Evolutionary conservation across 306 rosid genomes (phyloP).

Genomic region (Casuarina equisetifolia): DNA sequence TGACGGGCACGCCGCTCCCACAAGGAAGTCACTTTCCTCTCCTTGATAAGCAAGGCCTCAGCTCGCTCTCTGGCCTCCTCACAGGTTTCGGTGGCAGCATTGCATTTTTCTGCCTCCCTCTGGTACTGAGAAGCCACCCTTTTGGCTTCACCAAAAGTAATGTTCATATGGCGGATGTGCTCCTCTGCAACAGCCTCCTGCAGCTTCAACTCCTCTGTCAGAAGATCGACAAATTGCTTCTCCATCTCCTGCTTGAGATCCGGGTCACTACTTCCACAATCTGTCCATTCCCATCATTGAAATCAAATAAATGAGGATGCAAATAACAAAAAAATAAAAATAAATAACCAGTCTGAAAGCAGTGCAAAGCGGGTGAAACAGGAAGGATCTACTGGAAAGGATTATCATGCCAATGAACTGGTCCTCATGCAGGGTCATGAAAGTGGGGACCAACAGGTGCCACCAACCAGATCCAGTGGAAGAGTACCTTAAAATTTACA

Average conservation of each 20-base stretch:
- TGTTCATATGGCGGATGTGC: conserved; percentile 74
- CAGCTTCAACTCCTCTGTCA: conserved; percentile 82
- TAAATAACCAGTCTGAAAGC: conserved; percentile 9
- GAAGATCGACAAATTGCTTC: conserved; percentile 92
- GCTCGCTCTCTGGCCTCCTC: conserved; percentile 88
- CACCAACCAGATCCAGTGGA: neutral
- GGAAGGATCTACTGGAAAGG: neutral
- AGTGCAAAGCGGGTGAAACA: neutral
- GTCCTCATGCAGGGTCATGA: neutral
- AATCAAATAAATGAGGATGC: conserved; percentile 3
- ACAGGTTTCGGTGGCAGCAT: conserved; percentile 89
- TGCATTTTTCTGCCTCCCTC: conserved; percentile 94
- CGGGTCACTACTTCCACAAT: conserved; percentile 88
- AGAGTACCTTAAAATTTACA: neutral
- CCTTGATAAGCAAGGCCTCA: conserved; percentile 71
- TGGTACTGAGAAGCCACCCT: conserved; percentile 90
- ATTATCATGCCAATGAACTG: neutral
- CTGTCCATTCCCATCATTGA: conserved; percentile 45
- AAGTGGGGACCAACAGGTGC: neutral
- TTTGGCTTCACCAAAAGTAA: conserved; percentile 82
- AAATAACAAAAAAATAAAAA: conserved; percentile 14
- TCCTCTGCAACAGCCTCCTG: conserved; percentile 81
- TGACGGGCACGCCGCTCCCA: conserved; percentile 91
- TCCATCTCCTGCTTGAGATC: conserved; percentile 94
- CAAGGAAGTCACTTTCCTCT: conserved; percentile 60